Conservation (phyloP, 345 rosid species). For the Pistacia atlantica region DNA sequence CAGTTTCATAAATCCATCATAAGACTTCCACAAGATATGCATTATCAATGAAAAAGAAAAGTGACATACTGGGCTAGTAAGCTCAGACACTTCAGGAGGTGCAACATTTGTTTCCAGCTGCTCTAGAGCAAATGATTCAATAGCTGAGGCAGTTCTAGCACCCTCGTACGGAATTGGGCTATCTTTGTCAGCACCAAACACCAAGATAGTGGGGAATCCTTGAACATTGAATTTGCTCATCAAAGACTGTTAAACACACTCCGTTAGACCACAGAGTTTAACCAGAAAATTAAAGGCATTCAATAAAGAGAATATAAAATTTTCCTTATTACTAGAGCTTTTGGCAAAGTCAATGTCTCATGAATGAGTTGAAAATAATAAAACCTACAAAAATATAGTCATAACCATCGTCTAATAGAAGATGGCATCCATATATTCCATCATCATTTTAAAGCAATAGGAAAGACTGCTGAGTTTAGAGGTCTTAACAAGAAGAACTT, state of each 20-base stretch:
- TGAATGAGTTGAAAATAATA: neutral
- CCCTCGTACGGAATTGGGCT: conserved; percentile 82
- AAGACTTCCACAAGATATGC: conserved; percentile 8
- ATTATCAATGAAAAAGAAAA: conserved; percentile 17
- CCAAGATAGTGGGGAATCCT: conserved; percentile 96
- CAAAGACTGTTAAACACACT: conserved; percentile 61
- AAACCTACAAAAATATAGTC: neutral
- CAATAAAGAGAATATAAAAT: neutral
- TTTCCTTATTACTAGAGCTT: neutral
- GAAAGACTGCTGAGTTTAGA: neutral
- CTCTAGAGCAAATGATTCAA: conserved; percentile 85
- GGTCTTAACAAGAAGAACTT: neutral
- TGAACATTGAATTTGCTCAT: conserved; percentile 92
- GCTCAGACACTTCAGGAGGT: conserved; percentile 86
- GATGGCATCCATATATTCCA: neutral
- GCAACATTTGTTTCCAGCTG: conserved; percentile 84
- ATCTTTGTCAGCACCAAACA: conserved; percentile 90
- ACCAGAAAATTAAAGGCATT: neutral
- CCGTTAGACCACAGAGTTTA: conserved; percentile 22
- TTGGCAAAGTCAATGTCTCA: neutral
- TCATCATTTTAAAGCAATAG: neutral
- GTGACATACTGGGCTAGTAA: conserved; percentile 70
- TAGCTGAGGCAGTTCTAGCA: conserved; percentile 86
- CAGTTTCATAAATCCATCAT: neutral
- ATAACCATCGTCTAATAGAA: neutral